These are phyloP conservation scores for Cantharellus anzutake DNA, from an alignment of 768 basidiomycete species.

Conservation along the genomic window DNA sequence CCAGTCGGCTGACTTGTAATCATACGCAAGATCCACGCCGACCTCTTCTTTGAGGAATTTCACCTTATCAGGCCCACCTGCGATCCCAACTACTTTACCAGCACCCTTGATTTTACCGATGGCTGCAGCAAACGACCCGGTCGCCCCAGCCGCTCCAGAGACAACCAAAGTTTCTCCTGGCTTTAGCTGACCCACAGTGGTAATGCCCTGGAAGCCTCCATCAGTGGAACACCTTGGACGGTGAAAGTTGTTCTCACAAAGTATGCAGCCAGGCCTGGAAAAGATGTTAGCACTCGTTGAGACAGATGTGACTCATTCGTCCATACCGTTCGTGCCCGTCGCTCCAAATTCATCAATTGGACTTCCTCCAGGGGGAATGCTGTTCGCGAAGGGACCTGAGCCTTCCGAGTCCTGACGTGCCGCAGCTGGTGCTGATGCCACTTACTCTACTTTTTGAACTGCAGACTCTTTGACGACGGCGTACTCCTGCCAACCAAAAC, in stretches of 20 bases:
- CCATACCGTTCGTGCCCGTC: no score
- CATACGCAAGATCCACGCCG: conserved; percentile 64
- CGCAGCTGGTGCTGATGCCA: background rate
- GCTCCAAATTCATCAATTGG: no score
- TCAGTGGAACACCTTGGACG: no score
- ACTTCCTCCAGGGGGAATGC: no score
- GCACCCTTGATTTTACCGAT: conserved; percentile 62
- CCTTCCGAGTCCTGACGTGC: no score
- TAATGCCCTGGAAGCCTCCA: conserved; percentile 38
- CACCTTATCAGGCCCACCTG: conserved; percentile 70
- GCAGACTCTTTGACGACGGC: conserved; percentile 30
- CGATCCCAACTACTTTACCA: conserved; percentile 63
- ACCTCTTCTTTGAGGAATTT: conserved; percentile 68
- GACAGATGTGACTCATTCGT: no score
- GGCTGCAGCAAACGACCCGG: conserved; percentile 65
- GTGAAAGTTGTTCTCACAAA: conserved; percentile 32
- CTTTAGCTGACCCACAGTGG: conserved; percentile 63
- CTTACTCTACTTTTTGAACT: conserved; percentile 37
- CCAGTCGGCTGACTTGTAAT: conserved; percentile 72
- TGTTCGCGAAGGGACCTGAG: no score
- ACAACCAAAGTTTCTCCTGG: conserved; percentile 70
- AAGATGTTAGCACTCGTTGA: background rate
- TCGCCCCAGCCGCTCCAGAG: conserved; percentile 82
- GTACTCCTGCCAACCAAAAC: conserved; percentile 61
- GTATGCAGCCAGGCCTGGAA: conserved; percentile 66